Conservation (phyloP, 495 filamentous ascomycete genomes). For the Penicillium turbatum region DNA sequence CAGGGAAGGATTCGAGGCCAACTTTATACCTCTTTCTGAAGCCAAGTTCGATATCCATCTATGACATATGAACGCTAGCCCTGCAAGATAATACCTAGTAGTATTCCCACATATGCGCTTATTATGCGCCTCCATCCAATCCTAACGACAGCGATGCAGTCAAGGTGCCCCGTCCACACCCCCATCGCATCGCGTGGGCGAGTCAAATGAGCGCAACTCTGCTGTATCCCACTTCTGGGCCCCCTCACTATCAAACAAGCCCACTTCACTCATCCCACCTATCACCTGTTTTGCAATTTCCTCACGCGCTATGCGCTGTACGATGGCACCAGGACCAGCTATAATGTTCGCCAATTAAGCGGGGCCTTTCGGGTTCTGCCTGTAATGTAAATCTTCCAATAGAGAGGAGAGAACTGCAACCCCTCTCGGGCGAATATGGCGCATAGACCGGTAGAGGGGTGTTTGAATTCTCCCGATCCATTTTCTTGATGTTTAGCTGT, state of each 20-base stretch:
- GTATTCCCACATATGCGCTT: neutral
- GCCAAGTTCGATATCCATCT: neutral
- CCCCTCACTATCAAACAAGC: constrained; percentile 1
- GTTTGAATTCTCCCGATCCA: constrained; percentile 12
- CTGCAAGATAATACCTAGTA: neutral
- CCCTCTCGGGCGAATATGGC: neutral
- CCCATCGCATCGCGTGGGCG: constrained; percentile 23
- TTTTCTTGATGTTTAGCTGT: constrained; percentile 14
- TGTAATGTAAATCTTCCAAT: neutral
- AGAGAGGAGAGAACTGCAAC: too few relatives aligned
- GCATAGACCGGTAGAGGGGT: neutral
- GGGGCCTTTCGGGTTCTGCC: neutral
- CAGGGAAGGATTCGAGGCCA: constrained; percentile 4
- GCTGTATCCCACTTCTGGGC: constrained; percentile 4
- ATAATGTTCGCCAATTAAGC: constrained; percentile 20
- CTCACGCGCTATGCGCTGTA: constrained; percentile 27
- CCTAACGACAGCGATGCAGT: neutral
- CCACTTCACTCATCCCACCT: constrained; percentile 4
- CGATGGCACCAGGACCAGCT: neutral
- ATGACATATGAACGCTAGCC: neutral
- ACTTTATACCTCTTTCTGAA: constrained; percentile 18
- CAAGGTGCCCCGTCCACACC: constrained; percentile 8
- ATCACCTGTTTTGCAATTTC: neutral
- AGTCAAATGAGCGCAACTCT: constrained; percentile 20
- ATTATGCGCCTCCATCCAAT: constrained; percentile 1